Conservation (phyloP, 306 rosid species). For the Cicer pinnatifidum region DNA sequence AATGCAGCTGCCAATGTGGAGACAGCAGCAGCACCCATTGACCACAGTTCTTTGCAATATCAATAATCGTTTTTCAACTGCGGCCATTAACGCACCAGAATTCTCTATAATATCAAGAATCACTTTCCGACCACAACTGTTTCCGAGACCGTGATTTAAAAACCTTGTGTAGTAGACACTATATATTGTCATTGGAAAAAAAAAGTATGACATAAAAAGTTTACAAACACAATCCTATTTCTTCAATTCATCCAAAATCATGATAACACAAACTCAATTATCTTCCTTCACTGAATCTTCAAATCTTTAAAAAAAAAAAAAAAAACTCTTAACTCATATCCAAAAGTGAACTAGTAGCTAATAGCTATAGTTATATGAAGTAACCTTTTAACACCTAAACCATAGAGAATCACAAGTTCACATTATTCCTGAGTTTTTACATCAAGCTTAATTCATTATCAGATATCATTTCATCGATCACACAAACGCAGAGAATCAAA, state of each 20-base stretch:
- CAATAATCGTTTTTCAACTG: not conserved
- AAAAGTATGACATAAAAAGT: not conserved
- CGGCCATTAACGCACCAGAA: not conserved
- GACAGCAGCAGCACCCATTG: not conserved
- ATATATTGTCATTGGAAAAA: slow-evolving; percentile 18
- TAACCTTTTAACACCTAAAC: slow-evolving; percentile 6
- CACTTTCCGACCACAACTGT: not conserved
- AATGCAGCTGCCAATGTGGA: not conserved
- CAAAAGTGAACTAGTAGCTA: slow-evolving; percentile 12
- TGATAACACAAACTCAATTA: slow-evolving; percentile 1
- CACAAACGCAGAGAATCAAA: not conserved
- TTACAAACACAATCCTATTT: slow-evolving; percentile 21
- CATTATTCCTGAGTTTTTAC: slow-evolving; percentile 1
- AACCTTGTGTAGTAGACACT: not conserved
- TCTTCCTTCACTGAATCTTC: not conserved
- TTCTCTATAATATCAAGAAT: not conserved
- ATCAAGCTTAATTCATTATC: slow-evolving; percentile 1
- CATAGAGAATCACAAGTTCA: slow-evolving; percentile 30
- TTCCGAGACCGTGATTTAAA: not conserved
- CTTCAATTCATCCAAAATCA: slow-evolving; percentile 22
- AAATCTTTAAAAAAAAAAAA: not conserved
- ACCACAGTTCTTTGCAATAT: not conserved
- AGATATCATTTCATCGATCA: slow-evolving; percentile 18
- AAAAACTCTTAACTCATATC: slow-evolving; percentile 1
- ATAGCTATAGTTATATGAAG: slow-evolving; percentile 2